Base-by-base conservation (phyloP, 2,329 filamentous ascomycete genomes). In the Blastomyces percursus region DNA sequence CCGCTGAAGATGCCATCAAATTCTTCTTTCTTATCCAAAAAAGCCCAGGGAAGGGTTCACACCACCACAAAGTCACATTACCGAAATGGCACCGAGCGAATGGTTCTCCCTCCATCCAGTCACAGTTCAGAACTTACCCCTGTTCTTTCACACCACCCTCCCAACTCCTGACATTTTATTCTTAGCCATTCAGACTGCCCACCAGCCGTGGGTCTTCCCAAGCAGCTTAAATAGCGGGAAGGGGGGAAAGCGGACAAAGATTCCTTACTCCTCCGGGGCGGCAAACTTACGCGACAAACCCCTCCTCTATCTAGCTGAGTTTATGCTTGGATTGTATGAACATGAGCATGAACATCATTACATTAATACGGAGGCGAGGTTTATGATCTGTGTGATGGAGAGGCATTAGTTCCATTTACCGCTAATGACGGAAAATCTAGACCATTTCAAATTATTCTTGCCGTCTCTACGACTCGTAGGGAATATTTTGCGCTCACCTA, bases 1-100 rank as follows among this genome's bases (percentile, higher is more conserved):
- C 48, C 19, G 46, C 46, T 27, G 21, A 24, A 24, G 46, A 12
- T 50, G 11, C n/a, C 7, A 24, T n/a, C 8, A 46, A 46, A 14
- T 42, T 21, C 7, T 46, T n/a, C n/a, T 21, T 21, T 21, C 44
- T 11, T 21, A 19, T 21, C 16, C 44, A 24, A 3, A 1, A n/a
- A 4, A n/a, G 8, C 42, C 19, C 42, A 8, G 19, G 42, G 42
- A 19, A 21, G 51, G 51, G 16, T 54, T 30, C 30, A 55, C 59
- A 60, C 59, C 59, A 38, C 50, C 59, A 40, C n/a, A 27, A 60
- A 51, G 50, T 60, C 59, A 60, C 59, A 42, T 60, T 51, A 60
- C 50, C 59, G 54, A 60, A 60, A 60, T 60, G 50, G 50, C 59
- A 60, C 46, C 59, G 32, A 60, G 59, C 30, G 59, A 54, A 38